These are phyloP conservation scores for Alternaria sp. DNA, from an alignment of 2,329 filamentous ascomycete species.

Conservation along the genomic window DNA sequence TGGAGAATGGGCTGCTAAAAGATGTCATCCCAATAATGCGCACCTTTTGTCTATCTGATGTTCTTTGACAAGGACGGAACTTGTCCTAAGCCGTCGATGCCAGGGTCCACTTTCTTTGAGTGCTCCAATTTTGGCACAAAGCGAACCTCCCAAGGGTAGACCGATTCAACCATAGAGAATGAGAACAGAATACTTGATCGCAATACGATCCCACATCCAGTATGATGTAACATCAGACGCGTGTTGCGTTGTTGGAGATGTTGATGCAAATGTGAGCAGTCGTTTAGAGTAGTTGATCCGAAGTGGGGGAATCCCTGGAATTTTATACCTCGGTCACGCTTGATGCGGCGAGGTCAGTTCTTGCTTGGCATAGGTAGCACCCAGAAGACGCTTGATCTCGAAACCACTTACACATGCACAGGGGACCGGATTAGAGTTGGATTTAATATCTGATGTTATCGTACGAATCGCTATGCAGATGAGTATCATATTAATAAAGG, in stretches of 20 bases:
- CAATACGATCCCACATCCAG: neutral
- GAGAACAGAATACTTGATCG: neutral
- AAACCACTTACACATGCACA: neutral
- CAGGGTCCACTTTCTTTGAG: neutral
- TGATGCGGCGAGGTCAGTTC: neutral
- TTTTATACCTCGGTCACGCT: neutral
- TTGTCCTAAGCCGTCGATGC: conserved; percentile 1
- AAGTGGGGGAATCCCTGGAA: neutral
- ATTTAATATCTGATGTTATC: too few relatives aligned
- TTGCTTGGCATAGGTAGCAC: neutral
- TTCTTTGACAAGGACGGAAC: neutral
- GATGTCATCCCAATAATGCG: neutral
- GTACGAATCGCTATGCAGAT: neutral
- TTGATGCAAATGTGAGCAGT: neutral
- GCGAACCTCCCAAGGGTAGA: neutral
- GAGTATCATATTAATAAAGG: neutral
- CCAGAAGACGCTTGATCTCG: neutral
- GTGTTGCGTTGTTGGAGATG: neutral
- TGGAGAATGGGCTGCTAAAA: neutral
- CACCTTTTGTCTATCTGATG: neutral
- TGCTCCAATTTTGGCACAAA: conserved; percentile 4
- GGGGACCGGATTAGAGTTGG: neutral
- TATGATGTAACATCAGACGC: neutral
- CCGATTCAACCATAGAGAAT: neutral
- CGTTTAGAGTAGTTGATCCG: neutral